Conservation (phyloP, 2,329 filamentous ascomycete species). For the Fusarium praegraminearum region DNA sequence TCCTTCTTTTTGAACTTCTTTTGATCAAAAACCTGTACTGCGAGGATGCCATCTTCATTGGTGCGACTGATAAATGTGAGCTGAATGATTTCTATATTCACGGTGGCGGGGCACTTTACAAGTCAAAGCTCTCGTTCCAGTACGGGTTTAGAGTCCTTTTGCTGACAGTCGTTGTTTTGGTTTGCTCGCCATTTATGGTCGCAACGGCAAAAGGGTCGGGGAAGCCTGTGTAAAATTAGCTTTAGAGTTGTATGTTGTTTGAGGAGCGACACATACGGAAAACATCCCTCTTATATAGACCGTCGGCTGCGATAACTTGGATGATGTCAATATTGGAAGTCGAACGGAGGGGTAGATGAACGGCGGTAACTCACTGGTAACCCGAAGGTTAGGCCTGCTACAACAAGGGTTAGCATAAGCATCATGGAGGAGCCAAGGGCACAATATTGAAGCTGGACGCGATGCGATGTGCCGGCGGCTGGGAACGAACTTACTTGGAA, state of each 20-base stretch:
- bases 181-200: slow-evolving; percentile 97
- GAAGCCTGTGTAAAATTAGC: slow-evolving; percentile 74
- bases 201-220: slow-evolving; percentile 98
- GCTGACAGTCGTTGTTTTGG: slow-evolving; percentile 95
- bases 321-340: slow-evolving; percentile 53
- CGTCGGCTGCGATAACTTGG: slow-evolving; percentile 97
- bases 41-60: slow-evolving; percentile 94
- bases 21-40: slow-evolving; percentile 98
- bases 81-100: slow-evolving; percentile 11
- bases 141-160: slow-evolving; percentile 99
- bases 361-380: slow-evolving; percentile 79
- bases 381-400: slow-evolving; percentile 87
- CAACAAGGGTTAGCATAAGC: slow-evolving; percentile 48
- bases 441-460: slow-evolving; percentile 12
- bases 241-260: slow-evolving; percentile 3
- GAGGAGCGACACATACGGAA: slow-evolving; percentile 78
- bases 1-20: slow-evolving; percentile 99
- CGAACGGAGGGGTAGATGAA: slow-evolving; percentile 37
- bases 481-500: slow-evolving; percentile 51
- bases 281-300: slow-evolving; percentile 98
- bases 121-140: slow-evolving; percentile 99
- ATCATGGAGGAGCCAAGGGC: slow-evolving; percentile 2
- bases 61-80: slow-evolving; percentile 72
- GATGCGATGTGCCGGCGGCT: slow-evolving; percentile 27
- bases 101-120: slow-evolving; percentile 71